Evolutionary conservation across 208 protist species (phyloP), one percentile per base, ranked within the genome.

Genomic region (Leishmania braziliensis): DNA sequence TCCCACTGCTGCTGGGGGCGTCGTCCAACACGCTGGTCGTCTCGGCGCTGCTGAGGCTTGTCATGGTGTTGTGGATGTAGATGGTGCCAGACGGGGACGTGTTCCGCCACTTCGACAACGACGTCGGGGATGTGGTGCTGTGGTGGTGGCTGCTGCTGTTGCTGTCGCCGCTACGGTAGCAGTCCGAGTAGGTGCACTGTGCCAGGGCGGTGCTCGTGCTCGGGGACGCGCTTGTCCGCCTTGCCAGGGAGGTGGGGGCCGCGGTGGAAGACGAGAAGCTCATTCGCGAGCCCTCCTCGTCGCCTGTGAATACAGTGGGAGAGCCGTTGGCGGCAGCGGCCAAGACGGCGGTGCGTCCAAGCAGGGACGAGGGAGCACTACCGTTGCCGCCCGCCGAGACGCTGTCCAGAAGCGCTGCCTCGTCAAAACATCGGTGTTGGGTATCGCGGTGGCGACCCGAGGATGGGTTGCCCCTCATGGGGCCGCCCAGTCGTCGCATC

Each of bases 41-140:
- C 56, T 66, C 18, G 23, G 66, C 56, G 43, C 76, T 66, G 14
- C 78, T 51, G 43, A 65, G 0, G 39, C 62, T 84, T 6, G 69
- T 72, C 16, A 16, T 68, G 2, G 81, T 50, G 53, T 12, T 80
- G 62, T 80, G 81, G 23, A 78, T 54, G 26, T 72, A 77, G 14
- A 84, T 74, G 39, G 76, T 84, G 54, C 70, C 81, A 29, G 81
- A 78, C 14, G 65, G 73, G n/a, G 81, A 80, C 48, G 62, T 58
- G 12, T 72, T 80, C 50, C 50, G 48, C 72, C n/a, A 58, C 48
- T 77, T 74, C 70, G 78, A 77, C 46, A 68, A 84, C 20, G 43
- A 62, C 26, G 76, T 63, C 2, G 56, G 39, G 0, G 75, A 76
- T 20, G 53, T 63, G 51, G 39, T 58, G 36, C 65, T 50, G 29